Evolutionary conservation across 169 alveolate species (phyloP), one percentile per base, ranked within the genome.

Genomic region (Babesia sp.): DNA sequence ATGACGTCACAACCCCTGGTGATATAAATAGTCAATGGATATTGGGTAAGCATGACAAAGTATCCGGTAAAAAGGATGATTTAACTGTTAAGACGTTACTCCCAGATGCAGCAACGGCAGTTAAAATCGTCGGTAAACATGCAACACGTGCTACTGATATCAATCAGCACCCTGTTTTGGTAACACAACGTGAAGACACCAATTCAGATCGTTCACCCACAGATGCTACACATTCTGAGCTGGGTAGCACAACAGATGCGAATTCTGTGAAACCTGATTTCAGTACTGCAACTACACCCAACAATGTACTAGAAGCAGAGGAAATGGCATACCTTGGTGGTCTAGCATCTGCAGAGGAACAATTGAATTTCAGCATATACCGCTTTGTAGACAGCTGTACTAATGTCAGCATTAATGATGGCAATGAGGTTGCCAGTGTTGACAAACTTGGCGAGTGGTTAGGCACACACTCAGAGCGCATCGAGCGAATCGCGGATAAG

Each of bases 341-440:
- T 1, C 7, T 69, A n/a, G 79, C 48, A 2, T 50, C 63, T 0
- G 46, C 83, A 9, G 68, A 50, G 20, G 75, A 79, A 51, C 63
- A 66, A 41, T 51, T 79, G 37, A 79, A 79, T 48, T 64, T 79
- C 70, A 79, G 50, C 64, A 79, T 79, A 22, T 79, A 79, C 54
- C 46, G 71, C 20, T 79, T 79, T 39, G 75, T 77, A 11, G 75
- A 77, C 66, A 69, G 72, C 58, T 79, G 87, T 53, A 66, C 67
- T 45, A 56, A 54, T 20, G 18, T 5, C n/a, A 48, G 45, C 18
- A n/a, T 39, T 12, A 12, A 20, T 26, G 78, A 68, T 24, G 34
- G 42, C 31, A 51, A 33, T 34, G 74, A 45, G 9, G 6, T 7
- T 14, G 28, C 7, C 18, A 41, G 56, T 20, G 33, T 48, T 64